Evolutionary conservation across 352 stramenopile species (phyloP).

Genomic region (Pythium brachiatum): DNA sequence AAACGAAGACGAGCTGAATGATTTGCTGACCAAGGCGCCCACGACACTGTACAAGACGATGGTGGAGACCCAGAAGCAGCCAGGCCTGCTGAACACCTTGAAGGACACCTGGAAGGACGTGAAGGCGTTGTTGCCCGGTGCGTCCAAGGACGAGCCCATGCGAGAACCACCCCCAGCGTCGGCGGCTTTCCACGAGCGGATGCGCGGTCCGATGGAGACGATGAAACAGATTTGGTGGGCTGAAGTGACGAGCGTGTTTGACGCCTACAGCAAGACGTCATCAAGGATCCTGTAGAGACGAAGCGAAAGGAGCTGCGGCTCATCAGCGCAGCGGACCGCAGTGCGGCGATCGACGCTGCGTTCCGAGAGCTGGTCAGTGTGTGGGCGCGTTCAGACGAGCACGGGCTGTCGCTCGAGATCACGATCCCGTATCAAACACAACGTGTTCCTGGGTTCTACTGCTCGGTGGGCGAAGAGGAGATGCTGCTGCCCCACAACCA

Average conservation of each 20-base stretch:
- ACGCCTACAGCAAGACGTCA: not conserved
- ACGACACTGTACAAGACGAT: not conserved
- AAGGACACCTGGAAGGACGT: no score
- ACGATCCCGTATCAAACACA: not conserved
- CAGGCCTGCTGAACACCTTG: not conserved
- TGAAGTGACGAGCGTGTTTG: not conserved
- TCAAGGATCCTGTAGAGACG: not conserved
- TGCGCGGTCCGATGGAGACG: not conserved
- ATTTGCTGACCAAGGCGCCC: not conserved
- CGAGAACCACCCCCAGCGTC: not conserved
- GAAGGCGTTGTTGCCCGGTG: not conserved
- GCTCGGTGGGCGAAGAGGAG: not conserved
- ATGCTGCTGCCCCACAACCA: not conserved
- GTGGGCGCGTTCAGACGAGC: not conserved
- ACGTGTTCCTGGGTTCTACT: not conserved
- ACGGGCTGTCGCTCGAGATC: not conserved
- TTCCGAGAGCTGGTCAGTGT: not conserved
- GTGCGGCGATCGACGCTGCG: not conserved
- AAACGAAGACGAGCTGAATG: not conserved
- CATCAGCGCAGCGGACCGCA: not conserved
- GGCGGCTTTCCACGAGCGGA: not conserved
- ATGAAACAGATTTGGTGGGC: constrained; percentile 1
- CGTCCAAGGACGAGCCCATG: not conserved
- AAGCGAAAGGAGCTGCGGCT: not conserved
- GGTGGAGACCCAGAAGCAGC: not conserved